Evolutionary conservation across 2,329 filamentous ascomycete genomes (phyloP), one percentile per base, ranked within the genome.

Genomic region (Fusarium stilboides): DNA sequence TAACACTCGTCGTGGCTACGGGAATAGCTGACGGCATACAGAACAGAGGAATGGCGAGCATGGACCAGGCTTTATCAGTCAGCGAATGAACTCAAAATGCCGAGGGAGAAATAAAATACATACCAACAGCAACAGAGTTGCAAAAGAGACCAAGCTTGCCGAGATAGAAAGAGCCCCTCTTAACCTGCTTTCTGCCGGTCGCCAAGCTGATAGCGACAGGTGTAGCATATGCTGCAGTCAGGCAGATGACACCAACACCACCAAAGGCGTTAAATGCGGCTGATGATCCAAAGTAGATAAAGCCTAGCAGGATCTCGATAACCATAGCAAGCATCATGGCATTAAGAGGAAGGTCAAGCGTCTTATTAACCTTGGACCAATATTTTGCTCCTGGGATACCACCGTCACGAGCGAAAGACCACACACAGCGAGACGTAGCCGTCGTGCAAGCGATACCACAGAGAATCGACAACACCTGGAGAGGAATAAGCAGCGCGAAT

Each of bases 381-480:
- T 15, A 19, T 26, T 40, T 37, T 6, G 61, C 37, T 9, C 61
- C 57, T 14, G 61, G 57, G 9, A 64, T 64, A 13, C 42, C 61
- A 9, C 61, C 61, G 15, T 64, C 61, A 5, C 61, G 61, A 14
- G 39, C 40, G n/a, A 64, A 64, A 1, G 61, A 43, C 61, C 57
- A 64, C 4, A 55, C 22, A 9, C 61, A 64, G 19, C 61, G 61
- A 22, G 61, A 64, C 1, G 50, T 43, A 8, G 61, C 61, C 14
- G 61, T 64, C 7, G 40, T 64, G 14, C 61, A 64, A 14, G 43
- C 52, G 8, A 57, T 64, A 20, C 61, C 61, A n/a, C 61, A 64
- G 2, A 62, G 19, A 3, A 64, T 40, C 12, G 39, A 43, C 10
- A 64, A 20, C 1, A 64, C 57, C 31, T 57, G 40, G 8, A 64